Evolutionary conservation across 2,329 filamentous ascomycete species (phyloP), one percentile per base, ranked within the genome.

Genomic region (Coniochaeta sp.): DNA sequence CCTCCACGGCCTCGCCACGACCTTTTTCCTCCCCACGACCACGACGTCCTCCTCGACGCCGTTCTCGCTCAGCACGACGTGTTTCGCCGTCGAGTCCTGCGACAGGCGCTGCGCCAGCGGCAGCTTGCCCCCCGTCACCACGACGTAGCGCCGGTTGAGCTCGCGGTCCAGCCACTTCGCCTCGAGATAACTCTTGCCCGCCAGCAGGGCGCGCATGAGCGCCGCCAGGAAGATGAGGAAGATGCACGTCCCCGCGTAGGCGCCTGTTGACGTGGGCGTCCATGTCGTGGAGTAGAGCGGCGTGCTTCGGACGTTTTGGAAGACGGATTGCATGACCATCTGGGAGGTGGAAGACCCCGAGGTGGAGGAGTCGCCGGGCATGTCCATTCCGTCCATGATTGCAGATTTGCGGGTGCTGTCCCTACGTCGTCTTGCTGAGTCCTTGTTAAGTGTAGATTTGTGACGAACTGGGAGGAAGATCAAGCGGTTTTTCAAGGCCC

Each of bases 201-300:
- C 92, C 57, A 93, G 77, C 17, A 96, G 79, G 22, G 79, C 75
- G 58, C 93, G 89, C 69, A 88, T 86, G 60, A 89, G 69, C 62
- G 87, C 79, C 62, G 87, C 87, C 58, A 98, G 86, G 52, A 89
- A 67, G 71, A 96, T 87, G 61, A 97, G 82, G 76, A 97, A 97
- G 72, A 97, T 90, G 78, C 93, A 96, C 30, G 91, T 96, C 60
- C 86, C 93, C 1, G 91, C 91, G 74, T 97, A 98, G 62, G 82
- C 77, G 66, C 88, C 91, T 6, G 81, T 77, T 38, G 77, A 87
- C 30, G 71, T 75, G 5, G 93, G 93, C 2, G 89, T 89, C 91
- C 93, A 98, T 58, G 79, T 72, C 24, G 75, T 72, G 17, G 90
- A 87, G 74, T 77, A 85, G 62, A 85, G 78, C 0, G 82, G 71